Evolutionary conservation across 2,329 filamentous ascomycete species (phyloP), one percentile per base, ranked within the genome.

Genomic region (Ophiostoma triangulosporum): DNA sequence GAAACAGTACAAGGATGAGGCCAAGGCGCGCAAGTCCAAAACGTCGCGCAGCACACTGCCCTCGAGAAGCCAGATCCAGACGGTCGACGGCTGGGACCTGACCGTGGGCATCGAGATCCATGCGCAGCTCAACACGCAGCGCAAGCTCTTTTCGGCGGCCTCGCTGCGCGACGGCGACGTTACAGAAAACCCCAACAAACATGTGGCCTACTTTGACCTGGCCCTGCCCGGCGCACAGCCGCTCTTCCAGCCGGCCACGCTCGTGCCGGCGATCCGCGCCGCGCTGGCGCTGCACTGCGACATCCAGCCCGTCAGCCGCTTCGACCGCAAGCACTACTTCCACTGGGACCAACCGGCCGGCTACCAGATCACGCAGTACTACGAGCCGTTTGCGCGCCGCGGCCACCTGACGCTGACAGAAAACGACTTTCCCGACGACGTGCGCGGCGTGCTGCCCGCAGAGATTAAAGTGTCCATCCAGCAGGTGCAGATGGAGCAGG

Each of bases 281-380:
- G 91, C 93, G 0, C 71, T 96, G 50, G 88, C 89, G 0, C 73
- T 98, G 45, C 79, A 84, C 55, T 97, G 93, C 67, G 70, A 81
- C 1, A 77, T 97, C 51, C 85, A 94, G 64, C 73, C 69, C 1
- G 75, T 79, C 60, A 95, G 89, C 66, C 80, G 80, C 52, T 98
- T 96, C 69, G 93, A 98, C 68, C 78, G 93, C 58, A 98, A 98
- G 67, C 93, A 98, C 68, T 98, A 98, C 69, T 97, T 98, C 68
- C 95, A 96, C 73, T 95, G 93, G 79, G 93, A 98, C 67, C 93
- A 98, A 68, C 93, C 93, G 0, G 79, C 88, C 0, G 93, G 93
- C 0, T 98, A 98, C 67, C 93, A 98, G 67, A 95, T 98, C 58
- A 98, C 93, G 1, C 93, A 98, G 65, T 97, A 91, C 70, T 96